A percentile compares a stretch with the other conserved stretches of the same genome.
Evolutionary conservation across 768 basidiomycete species (phyloP).

Genomic region (Lactarius hengduanensis): DNA sequence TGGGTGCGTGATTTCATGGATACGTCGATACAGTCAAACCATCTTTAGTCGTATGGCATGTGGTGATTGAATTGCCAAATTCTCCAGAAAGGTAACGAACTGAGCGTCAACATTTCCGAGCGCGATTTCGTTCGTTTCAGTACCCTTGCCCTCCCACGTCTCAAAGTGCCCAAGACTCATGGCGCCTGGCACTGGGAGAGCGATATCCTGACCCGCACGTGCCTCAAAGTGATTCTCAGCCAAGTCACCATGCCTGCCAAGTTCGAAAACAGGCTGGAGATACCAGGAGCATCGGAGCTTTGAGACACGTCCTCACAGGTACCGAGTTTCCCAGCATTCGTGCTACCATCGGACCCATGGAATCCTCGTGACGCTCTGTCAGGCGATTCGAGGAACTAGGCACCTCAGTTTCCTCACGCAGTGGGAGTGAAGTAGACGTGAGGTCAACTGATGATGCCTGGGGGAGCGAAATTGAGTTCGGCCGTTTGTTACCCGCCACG

Average conservation of each 20-base stretch:
- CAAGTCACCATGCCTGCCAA: neutral
- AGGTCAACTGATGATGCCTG: constrained; percentile 8
- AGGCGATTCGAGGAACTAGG: neutral
- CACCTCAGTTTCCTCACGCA: neutral
- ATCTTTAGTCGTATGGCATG: too few species aligned
- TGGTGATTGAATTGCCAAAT: too few species aligned
- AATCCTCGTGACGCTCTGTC: neutral
- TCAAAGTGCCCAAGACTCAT: neutral
- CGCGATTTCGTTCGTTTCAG: neutral
- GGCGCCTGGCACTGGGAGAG: neutral
- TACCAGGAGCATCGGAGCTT: neutral
- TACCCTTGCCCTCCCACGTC: neutral
- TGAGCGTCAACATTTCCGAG: too few species aligned
- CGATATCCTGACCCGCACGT: neutral
- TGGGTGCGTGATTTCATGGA: too few species aligned
- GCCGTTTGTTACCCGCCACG: neutral
- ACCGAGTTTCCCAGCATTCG: too few species aligned
- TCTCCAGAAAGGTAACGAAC: too few species aligned
- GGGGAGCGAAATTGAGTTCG: neutral
- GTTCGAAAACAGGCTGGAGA: neutral
- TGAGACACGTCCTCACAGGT: neutral
- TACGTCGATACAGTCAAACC: too few species aligned
- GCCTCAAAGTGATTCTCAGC: neutral
- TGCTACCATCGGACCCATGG: neutral
- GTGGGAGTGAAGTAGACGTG: constrained; percentile 7